phyloP scores from a whole-genome alignment of 1,139 yeast species.

The Debaryomyces singareniensis region DNA sequence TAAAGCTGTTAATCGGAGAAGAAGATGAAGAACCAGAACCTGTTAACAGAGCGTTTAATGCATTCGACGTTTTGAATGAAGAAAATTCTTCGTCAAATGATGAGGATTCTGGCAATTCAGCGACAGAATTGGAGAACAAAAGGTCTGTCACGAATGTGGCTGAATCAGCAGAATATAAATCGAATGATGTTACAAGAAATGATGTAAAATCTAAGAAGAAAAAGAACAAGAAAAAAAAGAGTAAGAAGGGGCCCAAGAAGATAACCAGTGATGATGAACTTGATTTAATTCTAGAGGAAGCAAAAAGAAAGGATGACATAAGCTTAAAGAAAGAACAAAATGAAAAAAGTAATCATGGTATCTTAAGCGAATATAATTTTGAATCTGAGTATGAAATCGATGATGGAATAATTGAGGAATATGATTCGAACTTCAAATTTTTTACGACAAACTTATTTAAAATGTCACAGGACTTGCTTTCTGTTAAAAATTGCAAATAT shows the following conservation, averaged over 20 bases:
- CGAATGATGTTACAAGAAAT: not conserved
- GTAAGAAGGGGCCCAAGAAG: constrained; percentile 16
- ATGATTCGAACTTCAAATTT: constrained; percentile 37
- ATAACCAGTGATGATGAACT: constrained; percentile 35
- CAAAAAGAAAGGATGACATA: constrained; percentile 26
- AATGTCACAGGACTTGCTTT: constrained; percentile 32
- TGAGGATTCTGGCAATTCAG: constrained; percentile 16
- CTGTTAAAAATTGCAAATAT: constrained; percentile 42
- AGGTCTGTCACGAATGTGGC: not conserved
- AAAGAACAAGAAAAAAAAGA: constrained; percentile 15
- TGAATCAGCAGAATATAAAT: not conserved
- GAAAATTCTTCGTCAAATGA: constrained; percentile 31
- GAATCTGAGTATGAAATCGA: constrained; percentile 26
- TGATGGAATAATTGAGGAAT: constrained; percentile 27
- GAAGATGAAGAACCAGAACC: constrained; percentile 7
- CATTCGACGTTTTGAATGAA: constrained; percentile 47
- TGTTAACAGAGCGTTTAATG: constrained; percentile 31
- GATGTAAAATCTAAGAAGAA: constrained; percentile 3
- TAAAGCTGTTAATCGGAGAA: constrained; percentile 11
- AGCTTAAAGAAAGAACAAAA: constrained; percentile 5
- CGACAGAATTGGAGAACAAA: constrained; percentile 10
- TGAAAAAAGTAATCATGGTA: not conserved
- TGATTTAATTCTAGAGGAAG: constrained; percentile 33
- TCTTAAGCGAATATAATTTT: constrained; percentile 20
- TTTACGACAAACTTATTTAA: constrained; percentile 39